Conservation (phyloP, 2,329 filamentous ascomycete species). For the Verticillium longisporum region DNA sequence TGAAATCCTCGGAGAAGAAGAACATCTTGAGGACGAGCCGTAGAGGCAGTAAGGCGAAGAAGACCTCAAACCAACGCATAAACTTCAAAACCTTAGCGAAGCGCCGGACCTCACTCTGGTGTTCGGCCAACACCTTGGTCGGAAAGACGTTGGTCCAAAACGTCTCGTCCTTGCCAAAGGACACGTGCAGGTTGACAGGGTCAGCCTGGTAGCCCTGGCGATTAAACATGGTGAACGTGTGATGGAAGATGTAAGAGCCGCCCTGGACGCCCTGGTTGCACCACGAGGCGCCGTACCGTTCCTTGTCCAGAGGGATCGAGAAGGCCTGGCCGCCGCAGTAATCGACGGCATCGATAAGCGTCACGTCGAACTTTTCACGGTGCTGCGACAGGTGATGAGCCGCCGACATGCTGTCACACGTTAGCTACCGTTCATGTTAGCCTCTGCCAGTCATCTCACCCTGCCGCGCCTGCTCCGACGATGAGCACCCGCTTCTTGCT, state of each 20-base stretch:
- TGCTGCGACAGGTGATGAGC: constrained; percentile 54
- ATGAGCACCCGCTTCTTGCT: constrained; percentile 26
- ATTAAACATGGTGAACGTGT: constrained; percentile 55
- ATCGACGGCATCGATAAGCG: constrained; percentile 47
- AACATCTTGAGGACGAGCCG: constrained; percentile 57
- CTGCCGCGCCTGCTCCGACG: constrained; percentile 34
- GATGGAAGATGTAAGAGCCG: constrained; percentile 52
- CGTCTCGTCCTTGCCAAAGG: constrained; percentile 48
- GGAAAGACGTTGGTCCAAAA: constrained; percentile 61
- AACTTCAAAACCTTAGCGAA: constrained; percentile 47
- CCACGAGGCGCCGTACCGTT: constrained; percentile 53
- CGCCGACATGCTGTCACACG: constrained; percentile 39
- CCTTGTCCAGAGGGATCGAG: constrained; percentile 52
- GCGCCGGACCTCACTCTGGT: constrained; percentile 45
- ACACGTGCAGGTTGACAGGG: constrained; percentile 52
- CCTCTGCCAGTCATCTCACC: constrained; percentile 13
- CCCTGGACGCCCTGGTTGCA: constrained; percentile 58
- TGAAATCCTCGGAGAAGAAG: constrained; percentile 59
- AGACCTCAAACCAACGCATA: constrained; percentile 45
- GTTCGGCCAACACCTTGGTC: constrained; percentile 43
- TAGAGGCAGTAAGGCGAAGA: constrained; percentile 52
- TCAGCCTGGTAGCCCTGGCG: constrained; percentile 40
- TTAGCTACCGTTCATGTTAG: neutral
- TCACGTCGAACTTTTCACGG: constrained; percentile 52
- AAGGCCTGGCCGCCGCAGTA: constrained; percentile 59